A percentile compares a stretch with the other conserved stretches of the same genome.
Conservation (phyloP, 306 rosid species). For the Cercis canadensis region DNA sequence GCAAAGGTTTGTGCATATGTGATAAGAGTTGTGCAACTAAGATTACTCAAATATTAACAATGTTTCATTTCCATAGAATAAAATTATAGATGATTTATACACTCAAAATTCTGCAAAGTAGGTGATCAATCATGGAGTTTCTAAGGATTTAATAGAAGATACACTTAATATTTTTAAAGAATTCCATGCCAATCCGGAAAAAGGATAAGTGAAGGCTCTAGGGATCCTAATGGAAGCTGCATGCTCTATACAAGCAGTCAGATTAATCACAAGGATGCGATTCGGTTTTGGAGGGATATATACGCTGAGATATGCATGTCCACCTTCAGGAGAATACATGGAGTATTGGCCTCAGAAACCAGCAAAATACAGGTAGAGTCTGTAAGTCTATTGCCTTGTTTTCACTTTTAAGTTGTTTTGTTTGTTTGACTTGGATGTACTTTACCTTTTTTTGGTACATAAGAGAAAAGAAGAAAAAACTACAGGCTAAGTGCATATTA, state of each 20-base stretch:
- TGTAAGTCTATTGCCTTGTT: not conserved
- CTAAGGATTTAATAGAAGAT: conserved; percentile 48
- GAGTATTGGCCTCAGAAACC: conserved; percentile 82
- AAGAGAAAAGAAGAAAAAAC: no score
- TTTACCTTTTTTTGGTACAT: no score
- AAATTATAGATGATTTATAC: not conserved
- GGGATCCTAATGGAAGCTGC: conserved; percentile 60
- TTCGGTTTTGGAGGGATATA: conserved; percentile 75
- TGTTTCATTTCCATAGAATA: not conserved
- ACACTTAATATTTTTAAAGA: conserved; percentile 54
- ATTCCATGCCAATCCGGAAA: conserved; percentile 53
- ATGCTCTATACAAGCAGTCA: conserved; percentile 72
- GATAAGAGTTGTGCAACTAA: no score
- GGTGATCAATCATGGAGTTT: not conserved
- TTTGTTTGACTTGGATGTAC: no score
- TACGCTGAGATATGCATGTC: conserved; percentile 57
- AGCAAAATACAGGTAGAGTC: conserved; percentile 48
- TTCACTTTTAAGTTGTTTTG: not conserved
- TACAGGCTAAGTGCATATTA: no score
- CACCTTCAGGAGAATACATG: conserved; percentile 51
- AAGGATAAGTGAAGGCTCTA: conserved; percentile 70
- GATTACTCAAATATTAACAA: no score
- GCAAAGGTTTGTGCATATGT: not conserved
- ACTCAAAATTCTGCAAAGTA: not conserved
- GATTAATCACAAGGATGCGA: conserved; percentile 43